Base-by-base conservation (phyloP, 345 rosid genomes). In the Microcos paniculata region DNA sequence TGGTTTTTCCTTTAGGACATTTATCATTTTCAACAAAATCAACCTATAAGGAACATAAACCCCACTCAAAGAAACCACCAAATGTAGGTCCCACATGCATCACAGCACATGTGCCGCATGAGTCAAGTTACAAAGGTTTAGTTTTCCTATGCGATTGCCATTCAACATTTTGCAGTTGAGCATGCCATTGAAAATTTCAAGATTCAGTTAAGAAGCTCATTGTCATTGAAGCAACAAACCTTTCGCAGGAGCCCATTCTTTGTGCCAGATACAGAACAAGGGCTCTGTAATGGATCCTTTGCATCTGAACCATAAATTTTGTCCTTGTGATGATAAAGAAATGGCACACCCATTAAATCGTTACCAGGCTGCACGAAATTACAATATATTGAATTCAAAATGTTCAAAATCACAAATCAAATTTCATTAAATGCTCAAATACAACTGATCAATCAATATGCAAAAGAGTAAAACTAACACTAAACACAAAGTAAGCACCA, bases 251-350 rank as follows among this genome's bases (percentile, higher is more conserved):
- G 83, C 62, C 79, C 81, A 72, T 83, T 89, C 76, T 73, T 83
- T 26, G 72, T 31, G 56, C 82, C 82, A 62, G 88, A 73, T 19
- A 78, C 78, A 8, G 89, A 88, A 62, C 73, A 45, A 43, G 90
- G 87, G 79, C 85, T 83, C 77, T 78, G 80, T 72, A 70, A 70
- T 12, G 78, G 84, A 85, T 88, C 89, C 72, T 82, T 85, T 65
- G 75, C 71, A 51, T 84, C 91, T 40, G 78, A 83, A 52, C 75
- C 76, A 48, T 61, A 64, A 33, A 23, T 63, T 83, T 85, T 81
- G 31, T 79, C 84, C 19, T 75, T 81, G 8, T 76, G 71, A 79
- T 68, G 75, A 58, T 80, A 77, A 30, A 78, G 68, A 75, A 79
- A 84, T 16, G 87, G 78, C 48, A 80, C 42, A 42, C 81, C 88